Percentiles rank a stretch among this genome's conserved stretches.
phyloP scores from a whole-genome alignment of 1,284 basidiomycete species.

The Moniliophthora roreri region DNA sequence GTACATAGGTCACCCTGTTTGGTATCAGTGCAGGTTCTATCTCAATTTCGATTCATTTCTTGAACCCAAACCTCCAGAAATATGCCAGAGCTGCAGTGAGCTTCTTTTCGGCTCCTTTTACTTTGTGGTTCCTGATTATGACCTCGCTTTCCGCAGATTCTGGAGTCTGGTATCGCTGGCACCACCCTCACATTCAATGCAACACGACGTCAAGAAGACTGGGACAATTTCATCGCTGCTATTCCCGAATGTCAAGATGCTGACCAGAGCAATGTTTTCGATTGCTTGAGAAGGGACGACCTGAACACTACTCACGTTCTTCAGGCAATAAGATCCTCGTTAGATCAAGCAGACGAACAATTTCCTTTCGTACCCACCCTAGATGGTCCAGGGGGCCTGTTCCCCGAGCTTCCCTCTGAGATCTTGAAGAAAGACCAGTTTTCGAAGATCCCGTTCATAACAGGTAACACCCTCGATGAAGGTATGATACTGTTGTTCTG shows the following conservation, averaged over 20 bases:
- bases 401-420: constrained; percentile 38
- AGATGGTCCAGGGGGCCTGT: constrained; percentile 41
- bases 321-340: constrained; percentile 25
- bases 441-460: constrained; percentile 42
- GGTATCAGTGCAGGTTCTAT: constrained; percentile 54
- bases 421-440: constrained; percentile 33
- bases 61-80: constrained; percentile 37
- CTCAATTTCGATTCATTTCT: constrained; percentile 38
- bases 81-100: constrained; percentile 43
- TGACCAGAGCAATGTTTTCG: constrained; percentile 30
- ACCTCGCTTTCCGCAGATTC: constrained; percentile 34
- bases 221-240: constrained; percentile 39
- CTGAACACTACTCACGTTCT: constrained; percentile 36
- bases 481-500: constrained; percentile 27
- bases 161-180: constrained; percentile 41
- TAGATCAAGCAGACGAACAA: constrained; percentile 23
- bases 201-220: constrained; percentile 29
- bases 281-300: constrained; percentile 37
- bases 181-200: constrained; percentile 29
- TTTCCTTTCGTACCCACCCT: constrained; percentile 40
- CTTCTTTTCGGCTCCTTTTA: neutral
- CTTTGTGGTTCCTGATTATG: neutral
- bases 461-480: constrained; percentile 47
- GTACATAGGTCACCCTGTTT: constrained; percentile 44
- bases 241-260: constrained; percentile 31